Evolutionary conservation across 352 stramenopile species (phyloP), one percentile per base, ranked within the genome.

Genomic region (Phytophthora multivora): DNA sequence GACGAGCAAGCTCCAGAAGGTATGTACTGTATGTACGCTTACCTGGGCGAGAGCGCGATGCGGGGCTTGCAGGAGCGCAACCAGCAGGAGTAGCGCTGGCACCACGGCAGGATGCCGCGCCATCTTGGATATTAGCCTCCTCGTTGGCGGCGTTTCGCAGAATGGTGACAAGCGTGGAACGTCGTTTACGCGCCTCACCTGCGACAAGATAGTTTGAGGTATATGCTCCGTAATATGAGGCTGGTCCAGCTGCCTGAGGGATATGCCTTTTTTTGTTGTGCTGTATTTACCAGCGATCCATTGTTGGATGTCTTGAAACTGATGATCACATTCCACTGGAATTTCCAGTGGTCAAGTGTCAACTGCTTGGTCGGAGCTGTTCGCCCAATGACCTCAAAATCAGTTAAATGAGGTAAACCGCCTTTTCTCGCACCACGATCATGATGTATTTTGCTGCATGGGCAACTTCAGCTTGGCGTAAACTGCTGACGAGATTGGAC

Each of bases 161-260:
- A 38, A 13, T 16, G 26, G 25, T 55, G 50, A 61, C 59, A 61
- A n/a, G 35, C 35, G 51, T 62, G 41, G 31, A 10, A 40, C 5
- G n/a, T 40, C 5, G 51, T 45, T 52, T 64, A 64, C 57, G 56
- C 15, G 36, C 35, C 39, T 41, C 18, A 28, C 45, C 18, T 52
- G 56, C 38, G 39, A 58, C 46, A 65, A 52, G 5, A 41, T 65
- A 59, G 13, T 59, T 65, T 65, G 47, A 64, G 47, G 47, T 13
- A 1, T 16, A 36, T 9, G 3, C 3, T 30, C 12, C 28, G 46
- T 63, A 63, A 63, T 57, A 63, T 39, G 55, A 63, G 54, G 18
- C n/a, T 36, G 9, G 23, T 50, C 4, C 4, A 36, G 0, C 5
- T 12, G 38, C 23, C 38, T 19, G 15, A 18, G 19, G 38, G 16